Percentiles rank a stretch among this genome's conserved stretches.
Evolutionary conservation across 345 rosid genomes (phyloP).

Genomic region (Brassica carinata): DNA sequence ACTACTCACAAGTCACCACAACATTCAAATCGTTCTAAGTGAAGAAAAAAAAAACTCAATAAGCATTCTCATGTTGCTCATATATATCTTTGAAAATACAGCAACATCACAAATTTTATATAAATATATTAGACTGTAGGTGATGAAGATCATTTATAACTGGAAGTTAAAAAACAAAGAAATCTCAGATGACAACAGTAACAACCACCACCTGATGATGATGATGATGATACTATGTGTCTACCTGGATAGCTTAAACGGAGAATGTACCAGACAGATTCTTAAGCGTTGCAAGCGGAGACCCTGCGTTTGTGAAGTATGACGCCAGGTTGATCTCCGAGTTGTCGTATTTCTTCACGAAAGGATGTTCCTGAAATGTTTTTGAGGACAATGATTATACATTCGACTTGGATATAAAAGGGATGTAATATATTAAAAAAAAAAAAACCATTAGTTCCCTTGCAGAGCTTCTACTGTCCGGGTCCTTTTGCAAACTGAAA

Average conservation of each 20-base stretch:
- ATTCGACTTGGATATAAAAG: background rate
- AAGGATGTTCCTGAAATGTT: slow-evolving; percentile 64
- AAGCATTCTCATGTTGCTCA: slow-evolving; percentile 19
- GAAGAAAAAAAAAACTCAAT: background rate
- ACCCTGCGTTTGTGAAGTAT: slow-evolving; percentile 85
- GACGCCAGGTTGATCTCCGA: slow-evolving; percentile 65
- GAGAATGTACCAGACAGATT: slow-evolving; percentile 46
- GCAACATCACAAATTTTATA: background rate
- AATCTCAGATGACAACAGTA: slow-evolving; percentile 15
- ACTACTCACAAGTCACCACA: no score
- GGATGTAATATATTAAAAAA: background rate
- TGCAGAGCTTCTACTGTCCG: slow-evolving; percentile 61
- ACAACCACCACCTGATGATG: no score
- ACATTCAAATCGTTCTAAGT: no score
- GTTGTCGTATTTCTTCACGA: slow-evolving; percentile 72
- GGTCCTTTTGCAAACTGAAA: slow-evolving; percentile 80
- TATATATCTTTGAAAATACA: slow-evolving; percentile 23
- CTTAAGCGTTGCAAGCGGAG: slow-evolving; percentile 86
- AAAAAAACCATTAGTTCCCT: slow-evolving; percentile 49
- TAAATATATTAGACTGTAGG: background rate
- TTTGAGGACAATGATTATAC: slow-evolving; percentile 9
- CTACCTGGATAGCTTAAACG: slow-evolving; percentile 19
- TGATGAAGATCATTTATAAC: slow-evolving; percentile 2
- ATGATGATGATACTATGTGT: slow-evolving; percentile 13
- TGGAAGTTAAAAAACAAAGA: slow-evolving; percentile 6